Conservation (phyloP, 768 basidiomycete genomes). For the Pleurotus platypus region DNA sequence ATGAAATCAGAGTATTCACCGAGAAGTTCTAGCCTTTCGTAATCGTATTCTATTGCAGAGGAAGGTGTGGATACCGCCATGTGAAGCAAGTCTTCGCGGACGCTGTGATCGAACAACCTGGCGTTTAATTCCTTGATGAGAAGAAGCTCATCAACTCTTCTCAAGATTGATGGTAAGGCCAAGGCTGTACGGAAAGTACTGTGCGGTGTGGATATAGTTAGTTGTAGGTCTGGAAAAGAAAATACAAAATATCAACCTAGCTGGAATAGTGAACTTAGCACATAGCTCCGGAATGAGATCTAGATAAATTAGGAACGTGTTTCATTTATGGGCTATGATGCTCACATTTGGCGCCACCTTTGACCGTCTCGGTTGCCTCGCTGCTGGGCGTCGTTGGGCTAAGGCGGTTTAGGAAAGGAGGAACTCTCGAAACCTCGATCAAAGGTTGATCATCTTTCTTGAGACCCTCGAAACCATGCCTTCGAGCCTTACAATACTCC, state of each 20-base stretch:
- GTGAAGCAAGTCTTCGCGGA: slow-evolving; percentile 59
- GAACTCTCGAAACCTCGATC: slow-evolving; percentile 59
- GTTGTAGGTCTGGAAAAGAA: slow-evolving; percentile 5
- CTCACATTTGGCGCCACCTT: slow-evolving; percentile 59
- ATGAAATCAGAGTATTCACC: slow-evolving; percentile 38
- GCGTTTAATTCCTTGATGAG: slow-evolving; percentile 79
- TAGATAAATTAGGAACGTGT: slow-evolving; percentile 20
- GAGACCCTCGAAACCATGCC: slow-evolving; percentile 61
- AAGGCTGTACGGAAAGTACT: slow-evolving; percentile 68
- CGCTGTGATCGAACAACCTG: slow-evolving; percentile 56
- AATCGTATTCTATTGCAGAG: slow-evolving; percentile 66
- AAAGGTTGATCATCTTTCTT: slow-evolving; percentile 65
- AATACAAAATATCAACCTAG: slow-evolving; percentile 44
- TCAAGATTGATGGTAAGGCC: slow-evolving; percentile 71
- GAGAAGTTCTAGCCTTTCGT: slow-evolving; percentile 81
- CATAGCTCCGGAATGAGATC: slow-evolving; percentile 86
- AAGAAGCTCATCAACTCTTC: slow-evolving; percentile 69
- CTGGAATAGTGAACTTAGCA: slow-evolving; percentile 65
- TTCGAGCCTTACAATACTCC: slow-evolving; percentile 60
- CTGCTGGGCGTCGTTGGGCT: slow-evolving; percentile 48
- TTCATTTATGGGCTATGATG: slow-evolving; percentile 3
- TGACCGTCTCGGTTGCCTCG: slow-evolving; percentile 31
- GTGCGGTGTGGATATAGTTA: neutral
- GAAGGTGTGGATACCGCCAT: slow-evolving; percentile 70
- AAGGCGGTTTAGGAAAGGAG: slow-evolving; percentile 52